Conservation (phyloP, 1,139 yeast species). For the Candida buenavistaensis region DNA sequence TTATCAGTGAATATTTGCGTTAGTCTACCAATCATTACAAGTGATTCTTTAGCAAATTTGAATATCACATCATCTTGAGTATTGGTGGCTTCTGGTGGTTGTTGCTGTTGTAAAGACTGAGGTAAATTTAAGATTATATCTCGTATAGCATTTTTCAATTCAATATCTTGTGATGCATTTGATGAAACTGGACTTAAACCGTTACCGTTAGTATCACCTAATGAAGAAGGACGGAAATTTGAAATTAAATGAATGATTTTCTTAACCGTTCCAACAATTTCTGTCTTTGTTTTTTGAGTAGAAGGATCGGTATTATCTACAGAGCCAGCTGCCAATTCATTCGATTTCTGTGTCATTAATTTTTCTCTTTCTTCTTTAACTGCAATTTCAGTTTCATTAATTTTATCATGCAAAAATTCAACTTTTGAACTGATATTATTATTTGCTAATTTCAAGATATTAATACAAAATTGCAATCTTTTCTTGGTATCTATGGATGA, state of each 20-base stretch:
- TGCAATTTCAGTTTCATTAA: slow-evolving; percentile 24
- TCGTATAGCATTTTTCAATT: slow-evolving; percentile 69
- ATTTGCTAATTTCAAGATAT: slow-evolving; percentile 73
- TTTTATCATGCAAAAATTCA: slow-evolving; percentile 51
- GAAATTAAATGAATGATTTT: slow-evolving; percentile 86
- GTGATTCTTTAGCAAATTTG: slow-evolving; percentile 81
- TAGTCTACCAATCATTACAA: slow-evolving; percentile 83
- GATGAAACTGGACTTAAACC: slow-evolving; percentile 15
- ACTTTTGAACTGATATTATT: slow-evolving; percentile 68
- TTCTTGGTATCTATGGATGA: slow-evolving; percentile 57
- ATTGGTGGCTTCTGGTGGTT: slow-evolving; percentile 6
- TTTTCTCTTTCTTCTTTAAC: slow-evolving; percentile 16
- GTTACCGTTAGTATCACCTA: slow-evolving; percentile 18
- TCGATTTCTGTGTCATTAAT: slow-evolving; percentile 11
- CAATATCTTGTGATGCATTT: slow-evolving; percentile 16
- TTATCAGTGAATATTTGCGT: slow-evolving; percentile 84
- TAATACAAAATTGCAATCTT: slow-evolving; percentile 70
- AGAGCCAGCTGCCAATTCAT: slow-evolving; percentile 4
- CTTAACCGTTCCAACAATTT: slow-evolving; percentile 83
- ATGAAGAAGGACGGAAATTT: slow-evolving; percentile 77
- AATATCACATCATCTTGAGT: slow-evolving; percentile 62
- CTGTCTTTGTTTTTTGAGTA: slow-evolving; percentile 63
- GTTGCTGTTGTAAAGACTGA: slow-evolving; percentile 26
- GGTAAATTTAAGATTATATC: slow-evolving; percentile 78
- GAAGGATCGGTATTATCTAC: slow-evolving; percentile 11